Conservation (phyloP, 1,284 basidiomycete genomes). For the Phaffia rhodozyma region DNA sequence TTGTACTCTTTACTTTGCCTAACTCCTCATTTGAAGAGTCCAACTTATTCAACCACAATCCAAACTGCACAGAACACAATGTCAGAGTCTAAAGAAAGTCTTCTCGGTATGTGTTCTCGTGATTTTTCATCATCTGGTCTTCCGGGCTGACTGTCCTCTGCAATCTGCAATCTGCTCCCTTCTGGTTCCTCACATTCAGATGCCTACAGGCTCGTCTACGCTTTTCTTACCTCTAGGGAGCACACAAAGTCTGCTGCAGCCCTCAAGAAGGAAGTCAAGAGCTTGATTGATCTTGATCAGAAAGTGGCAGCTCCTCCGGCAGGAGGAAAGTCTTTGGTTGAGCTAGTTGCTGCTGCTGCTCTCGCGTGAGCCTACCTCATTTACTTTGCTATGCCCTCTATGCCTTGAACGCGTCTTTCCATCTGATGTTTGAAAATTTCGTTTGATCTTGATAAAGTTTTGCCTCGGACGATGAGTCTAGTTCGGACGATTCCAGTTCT, state of each 20-base stretch:
- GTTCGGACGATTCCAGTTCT: neutral
- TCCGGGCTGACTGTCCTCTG: neutral
- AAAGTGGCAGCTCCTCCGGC: neutral
- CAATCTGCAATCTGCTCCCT: neutral
- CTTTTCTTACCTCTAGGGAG: slow-evolving; percentile 32
- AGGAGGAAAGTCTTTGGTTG: slow-evolving; percentile 10
- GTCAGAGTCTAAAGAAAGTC: too few relatives aligned
- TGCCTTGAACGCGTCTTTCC: neutral
- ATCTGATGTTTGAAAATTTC: neutral
- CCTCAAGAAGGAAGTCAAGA: slow-evolving; percentile 32
- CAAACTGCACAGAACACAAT: too few relatives aligned
- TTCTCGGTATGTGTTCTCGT: too few relatives aligned
- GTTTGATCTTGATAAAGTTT: neutral
- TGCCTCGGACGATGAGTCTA: neutral
- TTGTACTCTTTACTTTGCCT: too few relatives aligned
- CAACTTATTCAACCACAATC: too few relatives aligned
- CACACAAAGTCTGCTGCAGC: slow-evolving; percentile 32
- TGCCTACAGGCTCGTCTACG: slow-evolving; percentile 33
- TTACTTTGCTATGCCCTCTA: neutral
- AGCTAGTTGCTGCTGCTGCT: slow-evolving; percentile 7
- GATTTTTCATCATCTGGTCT: too few relatives aligned
- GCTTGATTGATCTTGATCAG: slow-evolving; percentile 11
- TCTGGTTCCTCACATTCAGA: slow-evolving; percentile 22
- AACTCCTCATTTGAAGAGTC: too few relatives aligned
- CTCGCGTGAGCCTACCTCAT: neutral